Conservation (phyloP, 306 rosid species). For the Hippophae gyantsensis region DNA sequence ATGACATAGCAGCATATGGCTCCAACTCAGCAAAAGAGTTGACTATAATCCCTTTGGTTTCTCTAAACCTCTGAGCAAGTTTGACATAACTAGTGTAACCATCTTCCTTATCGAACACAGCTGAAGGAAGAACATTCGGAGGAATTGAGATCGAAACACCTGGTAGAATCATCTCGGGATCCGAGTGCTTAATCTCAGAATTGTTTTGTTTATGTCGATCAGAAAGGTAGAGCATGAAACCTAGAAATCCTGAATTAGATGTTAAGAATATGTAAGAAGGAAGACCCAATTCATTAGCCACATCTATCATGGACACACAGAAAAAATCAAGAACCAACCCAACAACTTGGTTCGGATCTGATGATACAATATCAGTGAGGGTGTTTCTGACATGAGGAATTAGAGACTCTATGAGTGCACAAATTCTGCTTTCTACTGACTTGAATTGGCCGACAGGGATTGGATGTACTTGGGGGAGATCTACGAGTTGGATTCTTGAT, state of each 20-base stretch:
- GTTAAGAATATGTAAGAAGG: constrained; percentile 43
- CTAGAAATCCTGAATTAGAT: constrained; percentile 32
- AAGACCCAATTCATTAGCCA: constrained; percentile 32
- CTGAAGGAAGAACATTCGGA: constrained; percentile 25
- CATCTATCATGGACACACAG: constrained; percentile 34
- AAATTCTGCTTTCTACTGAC: constrained; percentile 17
- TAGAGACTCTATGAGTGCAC: constrained; percentile 18
- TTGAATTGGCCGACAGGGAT: constrained; percentile 23
- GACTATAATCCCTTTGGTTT: constrained; percentile 46
- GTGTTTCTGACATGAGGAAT: constrained; percentile 19
- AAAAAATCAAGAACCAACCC: constrained; percentile 46
- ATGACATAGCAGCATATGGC: constrained; percentile 20
- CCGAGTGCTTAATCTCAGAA: constrained; percentile 22
- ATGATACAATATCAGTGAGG: constrained; percentile 12
- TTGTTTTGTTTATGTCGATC: constrained; percentile 12
- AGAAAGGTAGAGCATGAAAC: constrained; percentile 24
- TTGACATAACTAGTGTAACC: constrained; percentile 32
- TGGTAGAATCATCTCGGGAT: constrained; percentile 12
- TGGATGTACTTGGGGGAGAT: constrained; percentile 35
- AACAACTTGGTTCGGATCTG: constrained; percentile 17
- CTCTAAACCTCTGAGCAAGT: constrained; percentile 30
- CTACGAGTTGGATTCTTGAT: constrained; percentile 28
- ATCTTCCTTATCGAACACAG: constrained; percentile 29
- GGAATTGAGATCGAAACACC: constrained; percentile 29
- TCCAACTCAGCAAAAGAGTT: constrained; percentile 46